Conservation (phyloP, 2,329 filamentous ascomycete genomes). For the Paraconiothyrium brasiliense region DNA sequence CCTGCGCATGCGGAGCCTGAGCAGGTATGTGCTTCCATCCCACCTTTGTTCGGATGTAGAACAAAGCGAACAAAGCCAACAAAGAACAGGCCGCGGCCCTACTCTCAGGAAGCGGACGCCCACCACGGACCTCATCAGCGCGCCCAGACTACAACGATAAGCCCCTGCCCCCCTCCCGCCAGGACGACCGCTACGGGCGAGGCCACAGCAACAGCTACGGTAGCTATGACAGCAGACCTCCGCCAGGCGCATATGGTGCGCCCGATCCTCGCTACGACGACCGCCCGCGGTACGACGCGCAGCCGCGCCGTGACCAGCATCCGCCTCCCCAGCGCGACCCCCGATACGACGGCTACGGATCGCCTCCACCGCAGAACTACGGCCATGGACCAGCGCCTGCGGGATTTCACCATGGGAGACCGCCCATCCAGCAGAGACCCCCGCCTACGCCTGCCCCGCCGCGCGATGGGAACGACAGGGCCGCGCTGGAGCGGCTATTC, state of each 20-base stretch:
- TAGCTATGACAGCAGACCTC: slow-evolving; percentile 40
- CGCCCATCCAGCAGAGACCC: slow-evolving; percentile 59
- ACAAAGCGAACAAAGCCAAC: slow-evolving; percentile 11
- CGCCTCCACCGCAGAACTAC: slow-evolving; percentile 60
- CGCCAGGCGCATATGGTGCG: slow-evolving; percentile 12
- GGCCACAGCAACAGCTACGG: slow-evolving; percentile 33
- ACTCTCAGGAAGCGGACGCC: slow-evolving; percentile 41
- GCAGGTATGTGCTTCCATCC: slow-evolving; percentile 57
- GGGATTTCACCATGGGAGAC: slow-evolving; percentile 72
- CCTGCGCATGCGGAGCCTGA: slow-evolving; percentile 88
- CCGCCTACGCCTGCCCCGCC: slow-evolving; percentile 60
- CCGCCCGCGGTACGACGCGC: slow-evolving; percentile 32
- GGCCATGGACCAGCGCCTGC: slow-evolving; percentile 64
- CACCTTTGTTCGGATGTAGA: neutral
- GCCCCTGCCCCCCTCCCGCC: slow-evolving; percentile 42
- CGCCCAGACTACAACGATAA: slow-evolving; percentile 57
- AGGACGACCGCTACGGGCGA: slow-evolving; percentile 47
- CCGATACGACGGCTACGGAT: slow-evolving; percentile 52
- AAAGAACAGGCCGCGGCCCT: slow-evolving; percentile 53
- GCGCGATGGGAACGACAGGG: slow-evolving; percentile 71
- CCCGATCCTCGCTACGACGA: slow-evolving; percentile 35
- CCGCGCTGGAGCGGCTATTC: slow-evolving; percentile 81
- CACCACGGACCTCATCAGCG: slow-evolving; percentile 45
- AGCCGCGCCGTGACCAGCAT: slow-evolving; percentile 23
- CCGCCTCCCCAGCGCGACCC: slow-evolving; percentile 33